Conservation (phyloP, 441 rosid genomes). For the Geranium incanum region DNA sequence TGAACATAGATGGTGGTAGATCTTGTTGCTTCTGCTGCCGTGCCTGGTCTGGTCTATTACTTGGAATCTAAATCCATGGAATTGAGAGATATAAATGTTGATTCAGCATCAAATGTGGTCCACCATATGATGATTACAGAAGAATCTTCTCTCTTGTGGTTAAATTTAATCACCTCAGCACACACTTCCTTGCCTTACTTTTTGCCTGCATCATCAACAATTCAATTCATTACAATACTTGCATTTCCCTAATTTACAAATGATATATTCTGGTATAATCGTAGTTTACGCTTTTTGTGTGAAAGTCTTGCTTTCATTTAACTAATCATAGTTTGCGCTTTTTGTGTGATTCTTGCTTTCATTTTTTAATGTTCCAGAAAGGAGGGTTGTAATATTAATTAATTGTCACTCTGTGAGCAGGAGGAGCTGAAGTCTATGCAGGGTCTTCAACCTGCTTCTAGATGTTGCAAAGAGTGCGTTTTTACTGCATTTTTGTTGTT, state of each 20-base stretch:
- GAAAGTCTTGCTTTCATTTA: neutral
- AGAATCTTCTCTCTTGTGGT: too few relatives aligned
- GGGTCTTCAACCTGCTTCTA: slow-evolving; percentile 58
- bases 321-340: neutral
- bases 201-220: neutral
- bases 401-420: slow-evolving; percentile 32
- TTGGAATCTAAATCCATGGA: neutral
- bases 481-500: neutral
- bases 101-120: too few relatives aligned
- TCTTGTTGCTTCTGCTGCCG: neutral
- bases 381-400: neutral
- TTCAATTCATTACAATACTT: too few relatives aligned
- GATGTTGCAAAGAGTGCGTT: slow-evolving; percentile 76
- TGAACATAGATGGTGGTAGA: too few relatives aligned
- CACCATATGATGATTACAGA: too few relatives aligned
- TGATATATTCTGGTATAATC: neutral
- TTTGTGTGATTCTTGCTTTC: neutral
- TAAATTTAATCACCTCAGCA: too few relatives aligned
- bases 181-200: neutral
- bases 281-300: neutral
- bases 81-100: neutral
- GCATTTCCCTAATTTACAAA: neutral
- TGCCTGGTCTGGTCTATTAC: neutral
- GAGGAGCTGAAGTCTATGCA: slow-evolving; percentile 56
- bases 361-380: neutral